Evolutionary conservation across 202 grass and related monocot species (phyloP), one percentile per base, ranked within the genome.

Genomic region (Schoenoplectus tabernaemontani): DNA sequence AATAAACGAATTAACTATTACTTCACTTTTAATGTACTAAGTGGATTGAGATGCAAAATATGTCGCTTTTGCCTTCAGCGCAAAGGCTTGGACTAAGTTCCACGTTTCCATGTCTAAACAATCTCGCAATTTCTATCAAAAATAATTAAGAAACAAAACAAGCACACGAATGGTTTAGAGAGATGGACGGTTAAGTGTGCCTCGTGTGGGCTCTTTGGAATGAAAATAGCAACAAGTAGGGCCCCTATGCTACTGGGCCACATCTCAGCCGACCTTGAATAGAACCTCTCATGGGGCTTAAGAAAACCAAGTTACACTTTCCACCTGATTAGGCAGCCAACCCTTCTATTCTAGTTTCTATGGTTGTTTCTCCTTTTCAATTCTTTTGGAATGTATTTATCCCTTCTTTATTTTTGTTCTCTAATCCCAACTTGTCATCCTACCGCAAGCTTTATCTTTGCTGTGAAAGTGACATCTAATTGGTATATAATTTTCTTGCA

Each of bases 191-290:
- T 50, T 72, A 32, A 16, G 46, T 2, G 46, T 75, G 70, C 26
- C 28, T n/a, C n/a, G n/a, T 54, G 13, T 75, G 70, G 47, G 47
- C 28, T 20, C 47, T 51, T 80, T 65, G 77, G 64, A 63, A 32
- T 64, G 39, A 80, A 80, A 62, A 63, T 39, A n/a, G n/a, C n/a
- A n/a, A n/a, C n/a, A n/a, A 64, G 59, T 34, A 47, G 78, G 78
- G 78, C 19, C 9, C 22, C n/a, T 6, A 80, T 22, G 24, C 39
- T 44, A n/a, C 36, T 44, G 28, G 76, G 32, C 36, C 78, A 64
- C 42, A 80, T 9, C 23, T 80, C 17, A 80, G 57, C 78, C 78
- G 16, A 46, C 59, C 78, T 33, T n/a, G n/a, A n/a, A n/a, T n/a
- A n/a, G n/a, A 80, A 37, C 64, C 15, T 20, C 36, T 3, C 4